Evolutionary conservation across 768 basidiomycete genomes (phyloP).

Genomic region (Lentinus brumalis): DNA sequence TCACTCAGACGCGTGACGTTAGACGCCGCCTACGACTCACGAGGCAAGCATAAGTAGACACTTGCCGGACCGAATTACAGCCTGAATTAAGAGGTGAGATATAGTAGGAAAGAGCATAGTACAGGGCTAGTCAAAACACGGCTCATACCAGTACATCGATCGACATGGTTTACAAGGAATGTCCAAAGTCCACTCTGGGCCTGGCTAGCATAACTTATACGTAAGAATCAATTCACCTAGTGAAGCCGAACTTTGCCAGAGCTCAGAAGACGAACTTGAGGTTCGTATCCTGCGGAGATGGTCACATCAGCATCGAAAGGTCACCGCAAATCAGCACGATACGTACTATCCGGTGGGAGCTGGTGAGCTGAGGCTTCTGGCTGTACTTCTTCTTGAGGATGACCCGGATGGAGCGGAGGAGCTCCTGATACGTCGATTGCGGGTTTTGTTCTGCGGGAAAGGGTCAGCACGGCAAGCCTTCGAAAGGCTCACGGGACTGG

Average conservation of each 20-base stretch:
- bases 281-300: slow-evolving; percentile 20
- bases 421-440: slow-evolving; percentile 58
- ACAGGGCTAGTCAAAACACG: too few species aligned
- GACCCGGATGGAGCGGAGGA: slow-evolving; percentile 55
- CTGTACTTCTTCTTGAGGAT: slow-evolving; percentile 62
- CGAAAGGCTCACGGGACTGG: not conserved
- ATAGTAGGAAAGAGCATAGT: too few species aligned
- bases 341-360: slow-evolving; percentile 67
- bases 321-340: not conserved
- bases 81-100: too few species aligned
- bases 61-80: too few species aligned
- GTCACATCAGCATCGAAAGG: not conserved
- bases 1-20: too few species aligned
- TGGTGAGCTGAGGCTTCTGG: slow-evolving; percentile 75
- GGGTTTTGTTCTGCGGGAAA: slow-evolving; percentile 43
- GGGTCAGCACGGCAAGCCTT: not conserved
- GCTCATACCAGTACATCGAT: too few species aligned
- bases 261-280: slow-evolving; percentile 25
- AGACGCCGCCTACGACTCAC: too few species aligned
- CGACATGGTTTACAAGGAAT: too few species aligned
- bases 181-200: too few species aligned
- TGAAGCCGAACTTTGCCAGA: not conserved
- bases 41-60: too few species aligned
- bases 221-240: too few species aligned
- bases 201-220: too few species aligned